Evolutionary conservation across 2,329 filamentous ascomycete genomes (phyloP).

Genomic region (Mycogone perniciosa): DNA sequence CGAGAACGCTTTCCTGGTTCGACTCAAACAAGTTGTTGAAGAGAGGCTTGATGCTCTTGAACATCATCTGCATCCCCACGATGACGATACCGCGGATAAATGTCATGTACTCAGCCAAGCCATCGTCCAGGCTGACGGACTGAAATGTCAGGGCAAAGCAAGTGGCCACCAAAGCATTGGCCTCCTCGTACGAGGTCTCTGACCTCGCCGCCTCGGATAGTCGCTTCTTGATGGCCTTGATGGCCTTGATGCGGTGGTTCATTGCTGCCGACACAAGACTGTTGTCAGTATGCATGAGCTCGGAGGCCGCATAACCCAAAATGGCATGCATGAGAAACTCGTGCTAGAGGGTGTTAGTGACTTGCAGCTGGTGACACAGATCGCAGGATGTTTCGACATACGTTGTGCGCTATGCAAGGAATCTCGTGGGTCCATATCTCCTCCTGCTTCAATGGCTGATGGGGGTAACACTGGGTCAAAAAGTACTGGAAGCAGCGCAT

Average conservation of each 20-base stretch:
- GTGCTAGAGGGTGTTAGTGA: constrained; percentile 35
- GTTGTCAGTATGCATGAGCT: constrained; percentile 47
- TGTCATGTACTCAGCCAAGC: constrained; percentile 54
- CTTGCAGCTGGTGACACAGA: not conserved
- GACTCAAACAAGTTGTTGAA: constrained; percentile 42
- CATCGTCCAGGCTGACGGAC: constrained; percentile 51
- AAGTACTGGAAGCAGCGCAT: constrained; percentile 67
- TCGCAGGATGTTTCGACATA: constrained; percentile 27
- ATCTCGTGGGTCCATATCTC: constrained; percentile 61
- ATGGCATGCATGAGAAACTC: constrained; percentile 67
- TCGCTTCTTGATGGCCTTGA: constrained; percentile 53
- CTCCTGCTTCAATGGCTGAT: constrained; percentile 59
- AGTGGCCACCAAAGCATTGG: constrained; percentile 53
- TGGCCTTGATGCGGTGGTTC: constrained; percentile 58
- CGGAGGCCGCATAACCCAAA: constrained; percentile 60
- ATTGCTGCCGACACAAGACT: constrained; percentile 53
- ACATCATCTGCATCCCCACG: constrained; percentile 48
- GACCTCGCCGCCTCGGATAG: constrained; percentile 38
- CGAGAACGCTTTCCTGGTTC: constrained; percentile 35
- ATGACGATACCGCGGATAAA: constrained; percentile 53
- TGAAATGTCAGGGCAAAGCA: constrained; percentile 56
- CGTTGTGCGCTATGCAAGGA: constrained; percentile 60
- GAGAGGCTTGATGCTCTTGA: constrained; percentile 41
- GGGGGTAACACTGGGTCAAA: constrained; percentile 53
- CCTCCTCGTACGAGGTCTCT: constrained; percentile 42